Conservation (phyloP, 1,139 yeast genomes). For the Candida anutae region DNA sequence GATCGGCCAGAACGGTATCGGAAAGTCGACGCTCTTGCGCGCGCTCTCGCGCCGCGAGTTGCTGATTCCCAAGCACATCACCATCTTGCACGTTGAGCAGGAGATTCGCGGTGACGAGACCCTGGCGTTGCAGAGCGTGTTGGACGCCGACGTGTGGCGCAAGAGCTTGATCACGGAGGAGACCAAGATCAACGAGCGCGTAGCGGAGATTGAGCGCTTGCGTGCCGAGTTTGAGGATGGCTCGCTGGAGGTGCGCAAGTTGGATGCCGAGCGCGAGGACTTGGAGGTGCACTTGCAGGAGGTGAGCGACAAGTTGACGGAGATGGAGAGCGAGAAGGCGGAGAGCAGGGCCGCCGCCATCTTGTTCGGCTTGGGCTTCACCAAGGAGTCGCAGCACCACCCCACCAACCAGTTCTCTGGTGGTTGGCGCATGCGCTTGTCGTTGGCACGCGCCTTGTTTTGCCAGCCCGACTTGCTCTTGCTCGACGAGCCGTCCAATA, state of each 20-base stretch:
- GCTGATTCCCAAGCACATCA: constrained; percentile 87
- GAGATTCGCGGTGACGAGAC: constrained; percentile 93
- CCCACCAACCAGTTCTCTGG: constrained; percentile 93
- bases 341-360: constrained; percentile 97
- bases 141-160: constrained; percentile 99
- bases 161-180: constrained; percentile 80
- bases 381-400: constrained; percentile 71
- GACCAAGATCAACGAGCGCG: constrained; percentile 60
- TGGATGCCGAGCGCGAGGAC: constrained; percentile 87
- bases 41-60: constrained; percentile 93
- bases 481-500: constrained; percentile 97
- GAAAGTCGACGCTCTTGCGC: constrained; percentile 87
- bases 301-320: constrained; percentile 71
- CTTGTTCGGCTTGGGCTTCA: constrained; percentile 85
- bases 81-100: constrained; percentile 95
- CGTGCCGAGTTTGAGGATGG: constrained; percentile 73
- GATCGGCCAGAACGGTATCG: constrained; percentile 98
- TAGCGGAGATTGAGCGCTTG: constrained; percentile 64
- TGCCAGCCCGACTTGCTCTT: constrained; percentile 91
- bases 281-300: constrained; percentile 71
- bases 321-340: constrained; percentile 96
- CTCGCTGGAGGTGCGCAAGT: constrained; percentile 67
- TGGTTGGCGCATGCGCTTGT: constrained; percentile 99
- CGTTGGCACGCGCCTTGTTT: constrained; percentile 95
- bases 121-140: constrained; percentile 81